Conservation (phyloP, 345 rosid genomes). For the Eucalyptus virginea region DNA sequence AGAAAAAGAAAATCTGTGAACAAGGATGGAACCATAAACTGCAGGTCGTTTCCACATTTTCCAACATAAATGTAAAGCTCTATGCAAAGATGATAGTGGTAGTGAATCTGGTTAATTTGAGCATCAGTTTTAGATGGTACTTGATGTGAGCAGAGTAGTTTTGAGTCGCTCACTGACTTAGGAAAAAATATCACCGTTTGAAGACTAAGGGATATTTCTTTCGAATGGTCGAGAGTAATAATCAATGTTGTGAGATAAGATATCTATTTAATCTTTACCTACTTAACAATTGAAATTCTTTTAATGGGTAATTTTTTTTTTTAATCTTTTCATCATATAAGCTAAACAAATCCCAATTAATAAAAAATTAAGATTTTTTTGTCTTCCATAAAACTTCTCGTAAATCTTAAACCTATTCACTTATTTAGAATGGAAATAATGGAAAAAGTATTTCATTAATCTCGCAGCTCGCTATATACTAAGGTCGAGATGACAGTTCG, state of each 20-base stretch:
- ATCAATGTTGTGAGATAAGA: neutral
- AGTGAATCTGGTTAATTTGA: neutral
- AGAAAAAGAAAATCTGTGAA: neutral
- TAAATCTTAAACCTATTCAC: neutral
- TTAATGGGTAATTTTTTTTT: neutral
- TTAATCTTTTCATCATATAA: neutral
- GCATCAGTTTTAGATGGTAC: neutral
- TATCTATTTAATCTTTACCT: accelerated
- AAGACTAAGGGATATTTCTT: neutral
- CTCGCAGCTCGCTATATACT: neutral
- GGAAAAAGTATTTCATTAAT: neutral
- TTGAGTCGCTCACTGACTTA: neutral
- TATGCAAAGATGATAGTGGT: neutral
- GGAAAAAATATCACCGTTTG: neutral
- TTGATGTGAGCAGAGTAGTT: neutral
- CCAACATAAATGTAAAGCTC: neutral
- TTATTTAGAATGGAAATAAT: neutral
- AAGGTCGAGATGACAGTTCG: accelerated
- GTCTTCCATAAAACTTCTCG: neutral
- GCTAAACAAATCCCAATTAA: neutral
- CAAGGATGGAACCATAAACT: neutral
- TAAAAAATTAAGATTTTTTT: neutral
- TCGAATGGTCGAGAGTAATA: accelerated
- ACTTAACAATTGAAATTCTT: neutral
- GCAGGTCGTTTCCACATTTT: neutral